Conservation (phyloP, 352 stramenopile genomes). For the Plasmopara viticola region DNA sequence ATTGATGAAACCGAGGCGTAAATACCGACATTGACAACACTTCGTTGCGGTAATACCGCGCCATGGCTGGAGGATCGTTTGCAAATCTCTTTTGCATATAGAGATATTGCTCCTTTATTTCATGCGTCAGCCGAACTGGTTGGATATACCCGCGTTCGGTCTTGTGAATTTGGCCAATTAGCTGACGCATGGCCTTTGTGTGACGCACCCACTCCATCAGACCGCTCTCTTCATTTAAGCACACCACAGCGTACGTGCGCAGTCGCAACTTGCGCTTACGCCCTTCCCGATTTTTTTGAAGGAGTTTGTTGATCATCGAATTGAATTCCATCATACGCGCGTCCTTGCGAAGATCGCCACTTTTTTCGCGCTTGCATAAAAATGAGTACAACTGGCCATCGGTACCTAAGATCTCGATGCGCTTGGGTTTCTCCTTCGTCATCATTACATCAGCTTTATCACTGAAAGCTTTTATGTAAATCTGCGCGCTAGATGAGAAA, state of each 20-base stretch:
- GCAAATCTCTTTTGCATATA: conserved; percentile 85
- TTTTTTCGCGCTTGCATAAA: conserved; percentile 96
- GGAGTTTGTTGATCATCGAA: conserved; percentile 99
- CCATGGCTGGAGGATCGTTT: conserved; percentile 74
- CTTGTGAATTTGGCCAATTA: conserved; percentile 85
- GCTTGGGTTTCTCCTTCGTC: conserved; percentile 99
- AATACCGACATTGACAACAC: conserved; percentile 72
- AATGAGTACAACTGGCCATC: conserved; percentile 84
- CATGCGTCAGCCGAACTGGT: conserved; percentile 61
- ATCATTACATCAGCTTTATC: conserved; percentile 94
- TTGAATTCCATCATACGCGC: conserved; percentile 99
- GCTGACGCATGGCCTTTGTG: conserved; percentile 91
- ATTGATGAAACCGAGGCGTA: conserved; percentile 96
- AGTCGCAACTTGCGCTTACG: conserved; percentile 91
- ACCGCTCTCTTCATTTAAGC: conserved; percentile 98
- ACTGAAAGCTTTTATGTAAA: conserved; percentile 86
- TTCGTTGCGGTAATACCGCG: conserved; percentile 57
- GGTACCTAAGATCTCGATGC: conserved; percentile 85
- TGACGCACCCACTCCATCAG: conserved; percentile 99
- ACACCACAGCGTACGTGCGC: conserved; percentile 98
- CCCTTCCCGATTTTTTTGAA: conserved; percentile 87
- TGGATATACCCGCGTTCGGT: conserved; percentile 82
- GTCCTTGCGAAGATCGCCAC: conserved; percentile 99
- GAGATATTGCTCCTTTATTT: conserved; percentile 84
- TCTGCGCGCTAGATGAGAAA: conserved; percentile 58